A percentile compares a stretch with the other conserved stretches of the same genome.
phyloP scores from a whole-genome alignment of 192 early-diverging fungal species.

The Chytriomyces sp. region DNA sequence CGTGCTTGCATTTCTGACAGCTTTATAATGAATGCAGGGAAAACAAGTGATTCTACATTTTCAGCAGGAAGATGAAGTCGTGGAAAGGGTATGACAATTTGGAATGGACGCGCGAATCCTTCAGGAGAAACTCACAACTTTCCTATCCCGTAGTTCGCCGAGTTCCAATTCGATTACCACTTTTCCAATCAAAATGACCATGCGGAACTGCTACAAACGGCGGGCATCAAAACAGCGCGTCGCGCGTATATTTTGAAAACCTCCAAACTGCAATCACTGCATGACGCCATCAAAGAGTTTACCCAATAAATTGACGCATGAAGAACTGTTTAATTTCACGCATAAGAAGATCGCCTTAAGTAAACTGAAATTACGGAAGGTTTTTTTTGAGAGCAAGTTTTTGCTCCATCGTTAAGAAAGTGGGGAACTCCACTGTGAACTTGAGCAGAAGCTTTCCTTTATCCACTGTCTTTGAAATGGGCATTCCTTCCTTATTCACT shows the following conservation, averaged over 20 bases:
- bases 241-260: slow-evolving; percentile 11
- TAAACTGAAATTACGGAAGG: slow-evolving; percentile 7
- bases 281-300: slow-evolving; percentile 17
- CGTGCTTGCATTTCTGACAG: background rate
- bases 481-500: slow-evolving; percentile 57
- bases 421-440: slow-evolving; percentile 51
- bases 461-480: slow-evolving; percentile 41
- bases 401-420: slow-evolving; percentile 48
- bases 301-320: background rate
- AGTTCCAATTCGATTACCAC: slow-evolving; percentile 78
- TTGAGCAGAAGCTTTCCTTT: slow-evolving; percentile 48
- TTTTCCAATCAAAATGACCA: slow-evolving; percentile 59
- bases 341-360: too few relatives aligned
- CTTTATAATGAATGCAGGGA: background rate
- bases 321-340: too few relatives aligned
- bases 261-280: background rate
- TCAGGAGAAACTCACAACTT: background rate
- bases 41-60: slow-evolving; percentile 65
- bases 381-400: slow-evolving; percentile 46
- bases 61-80: slow-evolving; percentile 91
- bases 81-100: slow-evolving; percentile 63
- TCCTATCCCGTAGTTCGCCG: slow-evolving; percentile 54
- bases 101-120: background rate
- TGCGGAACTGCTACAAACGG: slow-evolving; percentile 11
- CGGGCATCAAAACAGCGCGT: slow-evolving; percentile 28